A percentile compares a stretch with the other conserved stretches of the same genome.
Evolutionary conservation across 768 basidiomycete genomes (phyloP).

Genomic region (Multifurca ochricompacta): DNA sequence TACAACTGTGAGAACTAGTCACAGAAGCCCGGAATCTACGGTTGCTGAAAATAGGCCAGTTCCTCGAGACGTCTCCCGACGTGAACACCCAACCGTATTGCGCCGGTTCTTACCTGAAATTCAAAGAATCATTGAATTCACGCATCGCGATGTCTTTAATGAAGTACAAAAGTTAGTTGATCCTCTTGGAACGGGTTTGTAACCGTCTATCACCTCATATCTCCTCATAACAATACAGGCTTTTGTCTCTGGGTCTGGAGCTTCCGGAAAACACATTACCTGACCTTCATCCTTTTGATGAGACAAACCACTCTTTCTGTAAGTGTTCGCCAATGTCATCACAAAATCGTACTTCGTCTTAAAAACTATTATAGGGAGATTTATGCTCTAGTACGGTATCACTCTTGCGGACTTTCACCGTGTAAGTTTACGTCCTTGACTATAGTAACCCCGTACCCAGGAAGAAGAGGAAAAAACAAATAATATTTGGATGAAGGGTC

Average conservation of each 20-base stretch:
- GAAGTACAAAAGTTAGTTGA: conserved; percentile 26
- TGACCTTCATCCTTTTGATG: conserved; percentile 39
- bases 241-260: conserved; percentile 45
- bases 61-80: conserved; percentile 40
- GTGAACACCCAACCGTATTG: conserved; percentile 41
- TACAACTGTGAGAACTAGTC: conserved; percentile 45
- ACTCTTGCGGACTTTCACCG: neutral
- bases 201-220: too few relatives aligned
- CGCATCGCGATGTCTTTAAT: conserved; percentile 45
- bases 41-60: conserved; percentile 30
- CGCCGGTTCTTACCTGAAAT: conserved; percentile 48
- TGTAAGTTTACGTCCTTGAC: neutral
- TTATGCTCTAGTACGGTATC: conserved; percentile 54
- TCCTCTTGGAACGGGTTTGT: conserved; percentile 33
- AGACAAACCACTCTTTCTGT: conserved; percentile 22
- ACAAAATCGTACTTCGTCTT: neutral
- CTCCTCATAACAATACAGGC: conserved; percentile 25
- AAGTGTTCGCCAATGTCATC: neutral
- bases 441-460: conserved; percentile 29
- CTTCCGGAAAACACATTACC: conserved; percentile 46
- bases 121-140: conserved; percentile 40
- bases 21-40: neutral
- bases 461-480: conserved; percentile 29
- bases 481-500: conserved; percentile 33
- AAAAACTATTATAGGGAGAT: conserved; percentile 36